A percentile compares a stretch with the other conserved stretches of the same genome.
phyloP scores from a whole-genome alignment of 2,329 filamentous ascomycete species.

The Colletotrichum caudatum region DNA sequence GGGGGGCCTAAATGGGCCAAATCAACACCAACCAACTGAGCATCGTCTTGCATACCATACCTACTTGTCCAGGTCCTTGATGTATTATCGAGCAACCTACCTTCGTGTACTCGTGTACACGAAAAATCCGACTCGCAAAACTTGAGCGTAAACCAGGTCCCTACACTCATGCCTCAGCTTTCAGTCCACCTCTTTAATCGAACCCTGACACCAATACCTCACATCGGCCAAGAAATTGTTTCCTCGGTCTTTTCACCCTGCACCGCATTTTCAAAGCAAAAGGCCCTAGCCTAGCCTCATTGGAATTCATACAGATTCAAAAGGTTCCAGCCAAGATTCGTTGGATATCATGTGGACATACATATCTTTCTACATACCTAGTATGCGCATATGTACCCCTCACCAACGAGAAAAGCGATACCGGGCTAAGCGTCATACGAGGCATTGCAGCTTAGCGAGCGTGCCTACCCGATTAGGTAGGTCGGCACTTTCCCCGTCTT shows the following conservation, averaged over 20 bases:
- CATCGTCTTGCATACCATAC: neutral
- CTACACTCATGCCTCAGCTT: neutral
- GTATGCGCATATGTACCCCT: neutral
- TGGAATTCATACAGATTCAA: conserved; percentile 14
- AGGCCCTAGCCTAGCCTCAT: conserved; percentile 2
- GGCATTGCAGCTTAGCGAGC: neutral
- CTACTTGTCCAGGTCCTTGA: too few relatives aligned
- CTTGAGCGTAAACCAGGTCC: neutral
- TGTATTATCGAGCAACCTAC: neutral
- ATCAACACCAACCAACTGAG: neutral
- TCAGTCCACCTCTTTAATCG: neutral
- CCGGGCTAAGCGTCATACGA: neutral
- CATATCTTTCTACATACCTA: too few relatives aligned
- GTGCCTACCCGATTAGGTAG: conserved; percentile 35
- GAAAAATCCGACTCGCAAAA: neutral
- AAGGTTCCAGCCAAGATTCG: conserved; percentile 28
- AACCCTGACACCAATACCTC: conserved; percentile 2
- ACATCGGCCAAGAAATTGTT: neutral
- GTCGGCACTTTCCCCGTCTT: neutral
- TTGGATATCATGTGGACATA: neutral
- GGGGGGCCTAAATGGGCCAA: too few relatives aligned
- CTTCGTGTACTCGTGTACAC: neutral
- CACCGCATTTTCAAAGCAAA: neutral
- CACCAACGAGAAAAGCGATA: neutral
- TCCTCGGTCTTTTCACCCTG: neutral